A percentile compares a stretch with the other conserved stretches of the same genome.
phyloP scores from a whole-genome alignment of 2,329 filamentous ascomycete species.

The Nigrospora osmanthi region DNA sequence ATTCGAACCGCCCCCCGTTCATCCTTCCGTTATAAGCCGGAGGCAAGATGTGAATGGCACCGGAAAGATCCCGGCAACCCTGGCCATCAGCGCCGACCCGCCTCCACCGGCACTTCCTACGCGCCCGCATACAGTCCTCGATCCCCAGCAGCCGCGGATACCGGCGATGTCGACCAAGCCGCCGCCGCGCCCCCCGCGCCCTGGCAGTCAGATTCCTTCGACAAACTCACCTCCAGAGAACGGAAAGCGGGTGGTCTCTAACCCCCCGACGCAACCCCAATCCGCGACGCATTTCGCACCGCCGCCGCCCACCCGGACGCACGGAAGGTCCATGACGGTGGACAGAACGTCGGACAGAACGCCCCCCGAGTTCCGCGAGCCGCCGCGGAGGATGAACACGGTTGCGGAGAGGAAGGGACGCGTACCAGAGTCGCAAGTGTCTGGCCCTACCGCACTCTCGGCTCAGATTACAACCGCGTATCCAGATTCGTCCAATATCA shows the following conservation, averaged over 20 bases:
- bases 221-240: background rate
- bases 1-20: constrained; percentile 46
- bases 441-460: constrained; percentile 28
- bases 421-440: constrained; percentile 8
- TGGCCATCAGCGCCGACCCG: constrained; percentile 31
- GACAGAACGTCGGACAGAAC: constrained; percentile 31
- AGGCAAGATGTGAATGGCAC: constrained; percentile 33
- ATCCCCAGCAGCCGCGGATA: constrained; percentile 19
- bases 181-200: constrained; percentile 36
- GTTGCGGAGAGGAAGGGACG: constrained; percentile 9
- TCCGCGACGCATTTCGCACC: constrained; percentile 31
- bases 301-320: constrained; percentile 32
- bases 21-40: constrained; percentile 36
- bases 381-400: constrained; percentile 11
- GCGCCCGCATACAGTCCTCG: constrained; percentile 32
- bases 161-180: constrained; percentile 23
- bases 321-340: constrained; percentile 43
- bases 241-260: constrained; percentile 34
- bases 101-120: constrained; percentile 42
- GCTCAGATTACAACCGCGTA: constrained; percentile 54
- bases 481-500: constrained; percentile 77
- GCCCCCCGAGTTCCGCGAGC: constrained; percentile 27
- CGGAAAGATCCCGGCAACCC: constrained; percentile 25
- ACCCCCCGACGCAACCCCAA: constrained; percentile 35
- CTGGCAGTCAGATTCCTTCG: constrained; percentile 14